phyloP scores from a whole-genome alignment of 1,284 basidiomycete genomes.

The Tilletiaria anomala region DNA sequence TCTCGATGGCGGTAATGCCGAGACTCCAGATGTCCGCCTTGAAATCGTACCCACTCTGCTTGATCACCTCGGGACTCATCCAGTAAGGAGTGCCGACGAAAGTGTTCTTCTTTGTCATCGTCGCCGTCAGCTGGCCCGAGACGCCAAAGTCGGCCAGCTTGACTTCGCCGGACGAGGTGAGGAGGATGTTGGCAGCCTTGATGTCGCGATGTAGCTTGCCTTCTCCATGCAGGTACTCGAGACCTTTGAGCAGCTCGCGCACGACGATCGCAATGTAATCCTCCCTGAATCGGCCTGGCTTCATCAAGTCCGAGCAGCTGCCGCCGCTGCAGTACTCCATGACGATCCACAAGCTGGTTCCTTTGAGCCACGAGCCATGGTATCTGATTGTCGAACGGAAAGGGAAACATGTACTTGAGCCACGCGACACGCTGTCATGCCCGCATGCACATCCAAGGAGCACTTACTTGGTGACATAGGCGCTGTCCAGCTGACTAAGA shows the following conservation, averaged over 20 bases:
- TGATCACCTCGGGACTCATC: slow-evolving; percentile 99
- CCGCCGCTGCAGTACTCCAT: slow-evolving; percentile 73
- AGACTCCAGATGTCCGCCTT: slow-evolving; percentile 71
- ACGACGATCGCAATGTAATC: slow-evolving; percentile 97
- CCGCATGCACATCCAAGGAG: neutral
- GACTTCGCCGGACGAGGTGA: slow-evolving; percentile 87
- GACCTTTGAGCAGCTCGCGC: slow-evolving; percentile 73
- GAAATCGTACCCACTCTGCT: slow-evolving; percentile 96
- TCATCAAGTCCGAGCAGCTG: slow-evolving; percentile 56
- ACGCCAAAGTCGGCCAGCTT: slow-evolving; percentile 98
- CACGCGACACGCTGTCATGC: neutral
- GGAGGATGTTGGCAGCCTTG: slow-evolving; percentile 90
- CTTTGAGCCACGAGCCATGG: slow-evolving; percentile 87
- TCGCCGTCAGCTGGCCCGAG: slow-evolving; percentile 83
- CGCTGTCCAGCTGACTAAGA: slow-evolving; percentile 88
- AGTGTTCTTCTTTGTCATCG: slow-evolving; percentile 86
- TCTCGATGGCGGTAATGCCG: slow-evolving; percentile 84
- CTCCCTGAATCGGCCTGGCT: slow-evolving; percentile 88
- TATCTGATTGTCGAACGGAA: slow-evolving; percentile 50
- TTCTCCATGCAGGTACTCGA: slow-evolving; percentile 89
- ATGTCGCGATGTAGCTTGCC: slow-evolving; percentile 96
- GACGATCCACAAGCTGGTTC: slow-evolving; percentile 87
- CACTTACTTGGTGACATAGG: slow-evolving; percentile 70
- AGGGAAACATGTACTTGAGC: neutral
- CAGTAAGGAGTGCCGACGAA: slow-evolving; percentile 66